phyloP scores from a whole-genome alignment of 1,284 basidiomycete species.

The Trichosporon sp. region DNA sequence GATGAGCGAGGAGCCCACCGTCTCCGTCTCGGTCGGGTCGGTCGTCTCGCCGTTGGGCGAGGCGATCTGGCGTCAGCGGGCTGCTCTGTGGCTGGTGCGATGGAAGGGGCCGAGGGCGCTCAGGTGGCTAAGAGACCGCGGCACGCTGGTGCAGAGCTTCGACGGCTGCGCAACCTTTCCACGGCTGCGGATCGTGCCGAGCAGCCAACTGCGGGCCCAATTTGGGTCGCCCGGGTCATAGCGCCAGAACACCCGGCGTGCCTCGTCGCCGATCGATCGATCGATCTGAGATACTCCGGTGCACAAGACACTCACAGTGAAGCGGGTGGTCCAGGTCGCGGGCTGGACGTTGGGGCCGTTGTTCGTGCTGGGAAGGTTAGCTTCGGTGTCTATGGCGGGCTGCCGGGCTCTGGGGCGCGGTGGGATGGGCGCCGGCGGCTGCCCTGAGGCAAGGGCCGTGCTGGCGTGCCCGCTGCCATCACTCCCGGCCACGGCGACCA shows the following conservation, averaged over 20 bases:
- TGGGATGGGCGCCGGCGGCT: neutral
- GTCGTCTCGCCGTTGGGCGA: conserved; percentile 39
- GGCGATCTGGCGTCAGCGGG: conserved; percentile 28
- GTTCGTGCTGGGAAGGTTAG: neutral
- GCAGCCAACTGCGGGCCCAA: neutral
- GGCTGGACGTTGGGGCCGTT: conserved; percentile 15
- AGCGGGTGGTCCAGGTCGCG: conserved; percentile 49
- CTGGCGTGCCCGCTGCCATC: too few relatives aligned
- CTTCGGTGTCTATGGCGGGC: neutral
- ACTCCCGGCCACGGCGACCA: too few relatives aligned
- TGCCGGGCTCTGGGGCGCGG: too few relatives aligned
- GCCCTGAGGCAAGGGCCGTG: too few relatives aligned
- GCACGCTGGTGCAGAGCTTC: too few relatives aligned
- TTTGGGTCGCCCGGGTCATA: neutral
- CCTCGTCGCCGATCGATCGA: neutral
- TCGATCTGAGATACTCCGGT: neutral
- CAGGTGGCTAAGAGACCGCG: too few relatives aligned
- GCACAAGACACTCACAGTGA: conserved; percentile 25
- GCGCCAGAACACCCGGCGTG: neutral
- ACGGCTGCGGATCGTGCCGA: neutral
- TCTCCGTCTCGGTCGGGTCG: conserved; percentile 32
- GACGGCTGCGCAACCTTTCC: neutral
- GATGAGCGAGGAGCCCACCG: conserved; percentile 19
- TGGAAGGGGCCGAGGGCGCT: neutral
- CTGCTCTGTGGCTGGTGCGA: neutral